Conservation (phyloP, 2,329 filamentous ascomycete species). For the Calonectria leucothoes region DNA sequence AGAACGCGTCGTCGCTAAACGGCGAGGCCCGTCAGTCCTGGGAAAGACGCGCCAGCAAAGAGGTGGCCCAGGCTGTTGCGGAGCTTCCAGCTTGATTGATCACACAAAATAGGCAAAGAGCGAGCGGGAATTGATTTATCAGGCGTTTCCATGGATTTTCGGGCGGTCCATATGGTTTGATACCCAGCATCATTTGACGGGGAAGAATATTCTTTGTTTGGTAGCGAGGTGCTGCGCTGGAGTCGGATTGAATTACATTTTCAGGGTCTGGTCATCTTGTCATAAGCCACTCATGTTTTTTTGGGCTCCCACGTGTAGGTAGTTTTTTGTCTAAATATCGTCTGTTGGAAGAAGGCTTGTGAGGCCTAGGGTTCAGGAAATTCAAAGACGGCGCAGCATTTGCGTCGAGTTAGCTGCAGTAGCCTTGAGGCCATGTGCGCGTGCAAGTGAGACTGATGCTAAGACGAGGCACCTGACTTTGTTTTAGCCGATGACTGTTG, state of each 20-base stretch:
- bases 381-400: conserved; percentile 9
- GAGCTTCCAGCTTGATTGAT: conserved; percentile 60
- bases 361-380: conserved; percentile 30
- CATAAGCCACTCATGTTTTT: conserved; percentile 28
- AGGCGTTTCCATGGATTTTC: conserved; percentile 46
- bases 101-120: conserved; percentile 34
- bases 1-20: conserved; percentile 68
- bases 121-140: conserved; percentile 39
- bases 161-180: conserved; percentile 44
- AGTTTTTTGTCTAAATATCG: conserved; percentile 36
- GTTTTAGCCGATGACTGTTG: conserved; percentile 22
- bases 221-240: conserved; percentile 40
- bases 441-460: not conserved
- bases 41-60: conserved; percentile 80
- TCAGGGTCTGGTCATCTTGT: conserved; percentile 32
- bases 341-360: conserved; percentile 20
- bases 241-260: conserved; percentile 35
- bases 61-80: conserved; percentile 81
- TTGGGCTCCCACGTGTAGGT: conserved; percentile 29
- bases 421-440: not conserved
- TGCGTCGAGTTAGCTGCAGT: not conserved
- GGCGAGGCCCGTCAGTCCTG: conserved; percentile 75
- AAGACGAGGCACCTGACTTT: conserved; percentile 3
- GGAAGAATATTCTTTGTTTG: conserved; percentile 41
- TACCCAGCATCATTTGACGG: conserved; percentile 48